These are phyloP conservation scores for Arachis monticola DNA, from an alignment of 331 rosid genomes.

Conservation along the genomic window DNA sequence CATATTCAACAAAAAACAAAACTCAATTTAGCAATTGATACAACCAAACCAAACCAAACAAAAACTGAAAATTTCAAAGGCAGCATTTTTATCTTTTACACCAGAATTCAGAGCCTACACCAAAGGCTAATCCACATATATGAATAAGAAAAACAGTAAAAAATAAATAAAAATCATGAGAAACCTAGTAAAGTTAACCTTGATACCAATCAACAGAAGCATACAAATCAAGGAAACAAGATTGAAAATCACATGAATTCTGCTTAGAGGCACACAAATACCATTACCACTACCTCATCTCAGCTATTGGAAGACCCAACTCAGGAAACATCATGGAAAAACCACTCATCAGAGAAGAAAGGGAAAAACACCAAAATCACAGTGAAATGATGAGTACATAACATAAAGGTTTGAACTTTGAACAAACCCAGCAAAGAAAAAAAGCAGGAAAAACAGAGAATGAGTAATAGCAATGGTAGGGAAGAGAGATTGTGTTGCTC, in stretches of 20 bases:
- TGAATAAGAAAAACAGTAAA: not conserved
- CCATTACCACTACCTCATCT: conserved; percentile 33
- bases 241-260: conserved; percentile 36
- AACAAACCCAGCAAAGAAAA: conserved; percentile 10
- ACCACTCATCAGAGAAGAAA: conserved; percentile 19
- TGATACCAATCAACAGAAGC: conserved; percentile 27
- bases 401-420: conserved; percentile 12
- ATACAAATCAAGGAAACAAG: conserved; percentile 36
- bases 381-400: not conserved
- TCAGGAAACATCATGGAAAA: conserved; percentile 36
- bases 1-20: conserved; percentile 28
- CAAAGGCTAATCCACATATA: conserved; percentile 22
- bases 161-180: conserved; percentile 1
- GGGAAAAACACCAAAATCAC: conserved; percentile 11
- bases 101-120: conserved; percentile 23
- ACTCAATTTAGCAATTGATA: conserved; percentile 44
- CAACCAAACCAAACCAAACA: conserved; percentile 23
- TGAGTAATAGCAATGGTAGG: not conserved
- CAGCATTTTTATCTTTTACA: not conserved
- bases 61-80: not conserved
- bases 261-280: conserved; percentile 7
- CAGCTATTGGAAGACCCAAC: conserved; percentile 13
- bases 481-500: not conserved
- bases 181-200: conserved; percentile 21
- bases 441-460: not conserved